Conservation (phyloP, 805 yeast genomes). For the Limtongia smithiae region DNA sequence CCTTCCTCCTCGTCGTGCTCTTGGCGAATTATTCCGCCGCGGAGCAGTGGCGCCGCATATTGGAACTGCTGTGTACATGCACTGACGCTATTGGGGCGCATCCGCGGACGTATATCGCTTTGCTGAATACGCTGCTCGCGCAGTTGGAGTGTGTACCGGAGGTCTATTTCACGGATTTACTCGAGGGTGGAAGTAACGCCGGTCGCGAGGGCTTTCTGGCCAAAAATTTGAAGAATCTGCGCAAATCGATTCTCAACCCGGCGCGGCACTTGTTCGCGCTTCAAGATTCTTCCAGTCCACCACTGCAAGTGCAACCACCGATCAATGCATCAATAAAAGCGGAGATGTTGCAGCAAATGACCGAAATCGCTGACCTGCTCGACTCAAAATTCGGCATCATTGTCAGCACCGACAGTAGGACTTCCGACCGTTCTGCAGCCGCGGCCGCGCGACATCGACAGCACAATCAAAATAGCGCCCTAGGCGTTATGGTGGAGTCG, state of each 20-base stretch:
- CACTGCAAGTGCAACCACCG: no score
- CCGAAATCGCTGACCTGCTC: not conserved
- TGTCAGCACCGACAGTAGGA: constrained; percentile 2
- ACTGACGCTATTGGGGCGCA: constrained; percentile 34
- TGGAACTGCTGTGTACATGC: constrained; percentile 45
- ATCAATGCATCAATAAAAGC: not conserved
- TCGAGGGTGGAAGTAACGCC: no score
- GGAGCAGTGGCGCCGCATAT: constrained; percentile 58
- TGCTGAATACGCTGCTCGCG: constrained; percentile 36
- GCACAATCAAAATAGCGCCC: constrained; percentile 1
- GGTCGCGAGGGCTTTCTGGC: constrained; percentile 30
- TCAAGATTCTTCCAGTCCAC: not conserved
- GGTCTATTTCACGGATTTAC: constrained; percentile 44
- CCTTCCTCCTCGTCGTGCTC: constrained; percentile 48
- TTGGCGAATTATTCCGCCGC: constrained; percentile 63
- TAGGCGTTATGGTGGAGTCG: constrained; percentile 7
- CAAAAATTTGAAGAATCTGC: constrained; percentile 21
- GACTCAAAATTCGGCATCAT: constrained; percentile 10
- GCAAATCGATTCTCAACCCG: constrained; percentile 4
- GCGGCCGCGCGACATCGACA: not conserved
- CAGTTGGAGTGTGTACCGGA: constrained; percentile 45
- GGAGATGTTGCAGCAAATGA: not conserved
- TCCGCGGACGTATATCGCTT: constrained; percentile 34
- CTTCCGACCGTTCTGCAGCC: not conserved
- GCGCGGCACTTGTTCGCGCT: not conserved